Evolutionary conservation across 176 grass and related monocot genomes (phyloP).

Genomic region (Eleusine indica): DNA sequence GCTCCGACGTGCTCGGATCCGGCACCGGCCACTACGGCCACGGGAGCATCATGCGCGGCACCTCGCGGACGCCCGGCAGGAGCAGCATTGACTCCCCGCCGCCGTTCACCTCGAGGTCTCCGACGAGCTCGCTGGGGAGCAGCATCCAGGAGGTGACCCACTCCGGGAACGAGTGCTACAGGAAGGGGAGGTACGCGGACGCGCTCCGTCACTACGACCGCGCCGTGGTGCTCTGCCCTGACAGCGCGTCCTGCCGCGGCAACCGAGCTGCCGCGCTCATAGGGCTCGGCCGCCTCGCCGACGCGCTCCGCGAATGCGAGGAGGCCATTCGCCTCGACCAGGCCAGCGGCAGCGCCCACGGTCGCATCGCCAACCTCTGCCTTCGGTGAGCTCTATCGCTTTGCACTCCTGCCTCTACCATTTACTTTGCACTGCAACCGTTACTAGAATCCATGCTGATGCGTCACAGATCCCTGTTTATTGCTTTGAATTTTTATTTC

Average conservation of each 20-base stretch:
- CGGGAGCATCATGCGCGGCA: slow-evolving; percentile 84
- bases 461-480: slow-evolving; percentile 19
- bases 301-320: slow-evolving; percentile 76
- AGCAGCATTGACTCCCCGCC: slow-evolving; percentile 36
- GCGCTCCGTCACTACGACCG: slow-evolving; percentile 80
- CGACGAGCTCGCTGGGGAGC: slow-evolving; percentile 30
- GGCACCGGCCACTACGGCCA: slow-evolving; percentile 93
- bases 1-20: slow-evolving; percentile 84
- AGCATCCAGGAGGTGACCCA: slow-evolving; percentile 68
- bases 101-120: slow-evolving; percentile 33
- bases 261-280: slow-evolving; percentile 82
- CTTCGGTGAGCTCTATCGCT: slow-evolving; percentile 60
- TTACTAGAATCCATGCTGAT: slow-evolving; percentile 12
- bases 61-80: slow-evolving; percentile 31
- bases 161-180: slow-evolving; percentile 83
- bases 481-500: slow-evolving; percentile 39
- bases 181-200: slow-evolving; percentile 63
- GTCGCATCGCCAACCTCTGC: slow-evolving; percentile 60
- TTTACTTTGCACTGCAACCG: slow-evolving; percentile 13
- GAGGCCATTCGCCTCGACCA: slow-evolving; percentile 79
- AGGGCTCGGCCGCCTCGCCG: slow-evolving; percentile 66
- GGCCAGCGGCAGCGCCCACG: slow-evolving; percentile 63
- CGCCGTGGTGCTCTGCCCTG: slow-evolving; percentile 61
- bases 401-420: background rate
- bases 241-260: slow-evolving; percentile 76